Conservation (phyloP, 306 rosid genomes). For the Cucurbita maxima region DNA sequence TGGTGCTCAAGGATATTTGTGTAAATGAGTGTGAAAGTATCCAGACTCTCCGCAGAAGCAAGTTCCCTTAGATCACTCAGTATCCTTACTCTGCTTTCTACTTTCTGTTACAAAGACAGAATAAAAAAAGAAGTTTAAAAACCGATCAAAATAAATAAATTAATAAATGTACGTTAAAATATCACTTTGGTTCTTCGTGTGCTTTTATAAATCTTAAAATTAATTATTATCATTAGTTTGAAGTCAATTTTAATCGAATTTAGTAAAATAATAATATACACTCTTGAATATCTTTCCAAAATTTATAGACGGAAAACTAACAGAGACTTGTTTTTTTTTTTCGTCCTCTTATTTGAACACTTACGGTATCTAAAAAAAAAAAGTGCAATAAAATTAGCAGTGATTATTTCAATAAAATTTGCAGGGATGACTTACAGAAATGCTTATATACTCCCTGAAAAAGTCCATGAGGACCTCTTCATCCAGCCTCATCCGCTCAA, state of each 20-base stretch:
- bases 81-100: constrained; percentile 65
- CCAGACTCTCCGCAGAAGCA: constrained; percentile 95
- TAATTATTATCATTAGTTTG: too few relatives aligned
- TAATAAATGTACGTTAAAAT: not conserved
- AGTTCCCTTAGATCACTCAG: constrained; percentile 84
- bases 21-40: constrained; percentile 73
- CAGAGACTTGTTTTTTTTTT: too few relatives aligned
- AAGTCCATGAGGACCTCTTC: constrained; percentile 97
- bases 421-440: constrained; percentile 40
- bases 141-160: not conserved
- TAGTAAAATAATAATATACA: too few relatives aligned
- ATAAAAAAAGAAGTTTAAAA: constrained; percentile 9
- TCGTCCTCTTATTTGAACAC: too few relatives aligned
- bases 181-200: too few relatives aligned
- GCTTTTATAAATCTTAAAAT: too few relatives aligned
- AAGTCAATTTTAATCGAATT: too few relatives aligned
- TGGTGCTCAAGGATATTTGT: constrained; percentile 93
- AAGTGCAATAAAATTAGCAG: not conserved
- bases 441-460: constrained; percentile 80
- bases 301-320: too few relatives aligned
- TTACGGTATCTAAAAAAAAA: too few relatives aligned
- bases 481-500: constrained; percentile 92
- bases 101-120: constrained; percentile 47
- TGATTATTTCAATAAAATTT: not conserved
- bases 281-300: too few relatives aligned